phyloP scores from a whole-genome alignment of 2,329 filamentous ascomycete genomes.

The Colletotrichum sp. region DNA sequence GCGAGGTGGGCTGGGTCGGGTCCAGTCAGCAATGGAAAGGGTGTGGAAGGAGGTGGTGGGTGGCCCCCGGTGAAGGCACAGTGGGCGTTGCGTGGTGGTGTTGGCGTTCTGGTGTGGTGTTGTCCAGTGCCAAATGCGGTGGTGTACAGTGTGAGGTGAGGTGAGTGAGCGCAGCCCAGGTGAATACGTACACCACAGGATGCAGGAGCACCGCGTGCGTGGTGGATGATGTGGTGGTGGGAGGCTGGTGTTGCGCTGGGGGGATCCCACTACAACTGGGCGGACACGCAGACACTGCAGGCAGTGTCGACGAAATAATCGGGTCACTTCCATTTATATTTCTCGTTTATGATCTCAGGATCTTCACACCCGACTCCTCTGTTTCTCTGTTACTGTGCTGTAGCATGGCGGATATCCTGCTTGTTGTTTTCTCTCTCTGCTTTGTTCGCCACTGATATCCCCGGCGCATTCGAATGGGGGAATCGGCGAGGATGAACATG shows the following conservation, averaged over 20 bases:
- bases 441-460: background rate
- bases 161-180: background rate
- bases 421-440: background rate
- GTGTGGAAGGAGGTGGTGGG: background rate
- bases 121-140: background rate
- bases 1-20: constrained; percentile 19
- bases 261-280: constrained; percentile 13
- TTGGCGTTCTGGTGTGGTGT: background rate
- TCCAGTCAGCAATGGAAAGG: constrained; percentile 2
- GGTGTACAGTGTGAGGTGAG: background rate
- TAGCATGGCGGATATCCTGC: background rate
- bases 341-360: background rate
- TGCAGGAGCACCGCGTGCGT: constrained; percentile 14
- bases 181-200: background rate
- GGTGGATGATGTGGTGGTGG: constrained; percentile 1
- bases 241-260: constrained; percentile 14
- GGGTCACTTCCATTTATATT: background rate
- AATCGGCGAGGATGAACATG: background rate
- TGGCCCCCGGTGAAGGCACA: background rate
- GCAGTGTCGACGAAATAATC: background rate
- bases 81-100: background rate
- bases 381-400: background rate
- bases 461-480: background rate
- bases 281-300: background rate
- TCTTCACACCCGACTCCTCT: background rate